phyloP scores from a whole-genome alignment of 805 yeast species.

The Candida xyloterini region DNA sequence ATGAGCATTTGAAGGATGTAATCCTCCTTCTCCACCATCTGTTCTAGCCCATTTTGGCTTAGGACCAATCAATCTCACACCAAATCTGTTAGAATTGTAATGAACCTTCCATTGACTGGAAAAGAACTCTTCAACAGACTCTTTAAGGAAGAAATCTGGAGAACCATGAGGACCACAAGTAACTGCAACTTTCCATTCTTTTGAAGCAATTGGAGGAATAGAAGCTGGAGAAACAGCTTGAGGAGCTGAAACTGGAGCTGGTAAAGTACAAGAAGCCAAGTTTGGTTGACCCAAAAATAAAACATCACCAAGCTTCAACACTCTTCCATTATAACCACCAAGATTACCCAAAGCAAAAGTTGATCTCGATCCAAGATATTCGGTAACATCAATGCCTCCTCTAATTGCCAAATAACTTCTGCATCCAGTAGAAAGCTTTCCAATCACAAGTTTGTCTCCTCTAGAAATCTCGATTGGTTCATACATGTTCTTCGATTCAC shows the following conservation, averaged over 20 bases:
- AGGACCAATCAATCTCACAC: conserved; percentile 92
- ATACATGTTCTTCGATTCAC: conserved; percentile 56
- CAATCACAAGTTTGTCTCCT: conserved; percentile 78
- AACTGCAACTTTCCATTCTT: conserved; percentile 83
- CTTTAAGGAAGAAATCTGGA: conserved; percentile 86
- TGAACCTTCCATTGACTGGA: conserved; percentile 86
- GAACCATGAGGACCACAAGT: conserved; percentile 98
- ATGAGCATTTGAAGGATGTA: conserved; percentile 98
- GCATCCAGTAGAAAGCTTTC: conserved; percentile 80
- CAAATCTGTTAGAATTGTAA: conserved; percentile 95
- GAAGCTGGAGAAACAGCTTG: conserved; percentile 49
- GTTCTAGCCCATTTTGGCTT: conserved; percentile 95
- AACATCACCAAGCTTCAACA: conserved; percentile 88
- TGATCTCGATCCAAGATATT: conserved; percentile 92
- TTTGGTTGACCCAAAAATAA: conserved; percentile 80
- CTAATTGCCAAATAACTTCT: conserved; percentile 86
- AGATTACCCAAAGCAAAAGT: conserved; percentile 91
- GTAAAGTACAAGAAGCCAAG: conserved; percentile 62
- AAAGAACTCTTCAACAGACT: conserved; percentile 74
- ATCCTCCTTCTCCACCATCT: conserved; percentile 97
- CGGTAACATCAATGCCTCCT: conserved; percentile 92
- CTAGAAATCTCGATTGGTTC: conserved; percentile 65
- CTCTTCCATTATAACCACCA: conserved; percentile 95
- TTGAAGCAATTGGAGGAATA: conserved; percentile 52
- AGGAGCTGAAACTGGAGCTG: conserved; percentile 70